A percentile compares a stretch with the other conserved stretches of the same genome.
phyloP scores from a whole-genome alignment of 495 filamentous ascomycete species.

The Penicillium fimorum region DNA sequence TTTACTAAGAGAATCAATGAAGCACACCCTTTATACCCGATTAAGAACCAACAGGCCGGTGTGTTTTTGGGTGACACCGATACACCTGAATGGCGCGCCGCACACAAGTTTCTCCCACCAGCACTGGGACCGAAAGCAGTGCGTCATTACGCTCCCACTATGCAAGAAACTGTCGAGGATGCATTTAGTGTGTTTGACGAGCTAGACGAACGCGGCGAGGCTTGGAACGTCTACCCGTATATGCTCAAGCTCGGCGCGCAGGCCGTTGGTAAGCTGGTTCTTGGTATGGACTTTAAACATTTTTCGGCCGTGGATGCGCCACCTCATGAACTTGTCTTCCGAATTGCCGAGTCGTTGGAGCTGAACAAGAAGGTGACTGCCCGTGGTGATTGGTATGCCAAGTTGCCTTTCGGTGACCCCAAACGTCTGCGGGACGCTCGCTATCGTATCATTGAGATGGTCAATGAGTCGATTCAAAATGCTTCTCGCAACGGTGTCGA shows the following conservation, averaged over 20 bases:
- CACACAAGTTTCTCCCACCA: conserved; percentile 58
- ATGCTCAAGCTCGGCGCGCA: conserved; percentile 59
- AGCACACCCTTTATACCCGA: conserved; percentile 46
- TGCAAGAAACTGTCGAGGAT: conserved; percentile 47
- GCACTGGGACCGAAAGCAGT: conserved; percentile 54
- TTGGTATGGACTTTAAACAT: conserved; percentile 53
- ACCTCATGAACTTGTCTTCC: conserved; percentile 39
- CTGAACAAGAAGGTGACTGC: conserved; percentile 55
- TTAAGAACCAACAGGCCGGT: conserved; percentile 46
- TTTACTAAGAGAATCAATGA: conserved; percentile 54
- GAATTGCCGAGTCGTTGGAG: conserved; percentile 41
- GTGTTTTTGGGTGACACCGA: conserved; percentile 56
- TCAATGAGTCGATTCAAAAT: conserved; percentile 40
- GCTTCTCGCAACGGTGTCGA: conserved; percentile 30
- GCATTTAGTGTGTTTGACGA: conserved; percentile 53
- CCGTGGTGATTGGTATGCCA: conserved; percentile 48
- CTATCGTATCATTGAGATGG: conserved; percentile 28
- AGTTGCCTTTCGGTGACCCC: conserved; percentile 52
- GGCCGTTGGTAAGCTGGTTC: conserved; percentile 49
- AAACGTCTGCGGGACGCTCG: conserved; percentile 32
- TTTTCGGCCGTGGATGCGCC: conserved; percentile 45
- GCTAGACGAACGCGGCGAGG: conserved; percentile 45
- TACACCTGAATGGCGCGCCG: conserved; percentile 42
- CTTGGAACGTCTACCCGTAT: conserved; percentile 59
- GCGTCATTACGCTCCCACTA: conserved; percentile 53